Percentiles rank a stretch among this genome's conserved stretches.
Evolutionary conservation across 768 basidiomycete genomes (phyloP).

Genomic region (Boletellus sp.): DNA sequence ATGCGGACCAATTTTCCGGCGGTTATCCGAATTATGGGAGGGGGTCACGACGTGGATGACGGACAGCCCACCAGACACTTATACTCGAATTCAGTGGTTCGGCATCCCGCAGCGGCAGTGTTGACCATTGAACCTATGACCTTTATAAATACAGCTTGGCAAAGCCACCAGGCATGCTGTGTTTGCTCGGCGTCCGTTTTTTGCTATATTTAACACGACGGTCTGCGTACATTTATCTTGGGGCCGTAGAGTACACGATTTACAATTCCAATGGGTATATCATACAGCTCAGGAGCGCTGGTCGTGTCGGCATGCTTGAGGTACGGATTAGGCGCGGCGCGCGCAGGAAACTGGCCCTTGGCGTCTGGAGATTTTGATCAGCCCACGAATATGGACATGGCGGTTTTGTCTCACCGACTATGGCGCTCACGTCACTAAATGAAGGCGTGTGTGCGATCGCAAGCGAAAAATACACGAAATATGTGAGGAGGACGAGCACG

Average conservation of each 20-base stretch:
- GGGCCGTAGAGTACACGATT: slow-evolving; percentile 65
- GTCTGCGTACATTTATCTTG: slow-evolving; percentile 15
- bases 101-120: not conserved
- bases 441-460: slow-evolving; percentile 68
- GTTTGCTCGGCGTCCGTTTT: slow-evolving; percentile 9
- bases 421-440: slow-evolving; percentile 62
- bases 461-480: slow-evolving; percentile 72
- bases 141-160: slow-evolving; percentile 12
- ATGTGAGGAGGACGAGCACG: slow-evolving; percentile 67
- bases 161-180: not conserved
- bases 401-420: slow-evolving; percentile 50
- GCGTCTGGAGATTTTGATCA: slow-evolving; percentile 44
- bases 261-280: slow-evolving; percentile 78
- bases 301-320: slow-evolving; percentile 42
- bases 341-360: slow-evolving; percentile 48
- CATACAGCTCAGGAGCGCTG: slow-evolving; percentile 65
- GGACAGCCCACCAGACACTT: not conserved
- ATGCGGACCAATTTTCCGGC: slow-evolving; percentile 13
- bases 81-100: not conserved
- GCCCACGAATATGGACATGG: slow-evolving; percentile 8
- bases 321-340: slow-evolving; percentile 41
- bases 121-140: slow-evolving; percentile 14
- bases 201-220: slow-evolving; percentile 17
- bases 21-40: slow-evolving; percentile 11
- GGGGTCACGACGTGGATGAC: not conserved